A percentile compares a stretch with the other conserved stretches of the same genome.
Conservation (phyloP, 345 rosid species). For the Salix suchowensis region DNA sequence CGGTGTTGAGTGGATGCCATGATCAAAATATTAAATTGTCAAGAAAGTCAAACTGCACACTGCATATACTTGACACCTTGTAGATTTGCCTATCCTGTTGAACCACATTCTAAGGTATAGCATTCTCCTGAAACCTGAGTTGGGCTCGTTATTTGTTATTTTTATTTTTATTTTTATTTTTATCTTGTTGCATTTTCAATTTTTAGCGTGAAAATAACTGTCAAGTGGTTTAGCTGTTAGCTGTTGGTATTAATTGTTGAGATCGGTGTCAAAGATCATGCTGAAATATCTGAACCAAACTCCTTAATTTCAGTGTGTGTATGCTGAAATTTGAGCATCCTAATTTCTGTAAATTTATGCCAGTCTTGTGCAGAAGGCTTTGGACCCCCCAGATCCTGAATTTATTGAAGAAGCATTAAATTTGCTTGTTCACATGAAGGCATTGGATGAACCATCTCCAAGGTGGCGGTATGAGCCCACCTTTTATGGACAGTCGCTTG, state of each 20-base stretch:
- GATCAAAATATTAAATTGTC: not conserved
- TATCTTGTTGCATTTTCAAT: not conserved
- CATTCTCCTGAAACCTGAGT: not conserved
- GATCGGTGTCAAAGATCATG: not conserved
- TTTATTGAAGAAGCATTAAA: constrained; percentile 72
- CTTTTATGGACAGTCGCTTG: constrained; percentile 78
- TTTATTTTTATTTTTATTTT: too few relatives aligned
- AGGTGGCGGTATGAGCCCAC: constrained; percentile 82
- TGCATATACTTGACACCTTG: not conserved
- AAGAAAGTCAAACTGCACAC: not conserved
- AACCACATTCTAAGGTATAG: not conserved
- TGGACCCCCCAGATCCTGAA: constrained; percentile 72
- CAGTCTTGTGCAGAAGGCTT: constrained; percentile 76
- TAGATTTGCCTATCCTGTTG: not conserved
- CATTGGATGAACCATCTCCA: constrained; percentile 44
- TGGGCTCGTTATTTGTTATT: not conserved
- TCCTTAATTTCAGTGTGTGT: not conserved
- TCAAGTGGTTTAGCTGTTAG: not conserved
- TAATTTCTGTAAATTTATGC: constrained; percentile 27
- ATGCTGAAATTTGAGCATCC: not conserved
- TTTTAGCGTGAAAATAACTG: not conserved
- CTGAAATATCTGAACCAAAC: not conserved
- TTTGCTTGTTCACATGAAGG: constrained; percentile 53
- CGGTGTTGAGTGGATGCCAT: not conserved
- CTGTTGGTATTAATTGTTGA: not conserved